Base-by-base conservation (phyloP, 345 rosid species). In the Laguncularia racemosa region DNA sequence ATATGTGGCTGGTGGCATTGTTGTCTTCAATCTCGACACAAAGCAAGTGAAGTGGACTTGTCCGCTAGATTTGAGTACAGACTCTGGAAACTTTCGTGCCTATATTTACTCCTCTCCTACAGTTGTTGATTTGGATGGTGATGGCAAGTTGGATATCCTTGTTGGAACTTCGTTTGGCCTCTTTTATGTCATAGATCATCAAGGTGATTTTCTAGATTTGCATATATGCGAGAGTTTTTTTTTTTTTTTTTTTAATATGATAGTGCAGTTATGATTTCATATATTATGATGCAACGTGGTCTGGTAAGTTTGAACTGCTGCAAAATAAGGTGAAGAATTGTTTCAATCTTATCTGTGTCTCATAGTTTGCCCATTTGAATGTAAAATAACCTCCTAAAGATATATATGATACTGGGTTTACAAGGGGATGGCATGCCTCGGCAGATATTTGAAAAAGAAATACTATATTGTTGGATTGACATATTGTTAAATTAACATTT, bases 41-140 rank as follows among this genome's bases (percentile, higher is more conserved):
- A 95, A 88, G 82, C 99, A 90, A 85, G 91, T 95, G 69, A 95
- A 95, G 65, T 95, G 99, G 99, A 67, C 72, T 53, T 76, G 63
- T 57, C 84, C 81, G 14, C 89, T 95, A 59, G 99, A 95, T 78
- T 51, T 84, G 68, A 95, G 97, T 73, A 88, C 84, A 43, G 96
- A 84, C 67, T 64, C 73, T 54, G 63, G 82, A 58, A 79, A 78
- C 40, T 90, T 68, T 67, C 89, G 89, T 38, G 95, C 99, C 40
- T 88, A 84, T 75, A 81, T 95, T 68, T 86, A 85, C 69, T 95
- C 99, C 64, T 85, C 97, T 57, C 97, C 97, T 43, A 84, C 91
- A 20, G 96, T 88, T 59, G 86, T 80, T 82, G 99, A 95, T 81
- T 86, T 95, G 89, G 96, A 95, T 76, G 97, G 97, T 21, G 97